These are phyloP conservation scores for Globisporangium splendens DNA, from an alignment of 352 stramenopile genomes.

Conservation along the genomic window DNA sequence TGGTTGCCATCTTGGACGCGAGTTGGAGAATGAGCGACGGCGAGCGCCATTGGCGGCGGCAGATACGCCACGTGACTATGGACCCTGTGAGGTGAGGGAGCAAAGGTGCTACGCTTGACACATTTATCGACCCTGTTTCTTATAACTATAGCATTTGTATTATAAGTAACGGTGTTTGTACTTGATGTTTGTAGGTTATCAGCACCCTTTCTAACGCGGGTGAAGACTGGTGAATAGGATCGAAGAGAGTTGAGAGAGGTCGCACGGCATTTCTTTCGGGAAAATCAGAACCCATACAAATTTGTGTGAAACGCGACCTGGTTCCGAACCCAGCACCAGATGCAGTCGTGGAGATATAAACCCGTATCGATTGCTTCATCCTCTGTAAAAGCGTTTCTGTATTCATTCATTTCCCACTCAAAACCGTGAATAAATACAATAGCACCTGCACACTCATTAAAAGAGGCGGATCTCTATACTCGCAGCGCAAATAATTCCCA, in stretches of 20 bases:
- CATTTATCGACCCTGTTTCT: neutral
- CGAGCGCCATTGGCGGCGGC: neutral
- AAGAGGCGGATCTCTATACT: neutral
- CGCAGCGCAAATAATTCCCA: neutral
- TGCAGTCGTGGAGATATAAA: neutral
- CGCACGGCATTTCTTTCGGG: neutral
- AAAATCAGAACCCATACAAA: constrained; percentile 1
- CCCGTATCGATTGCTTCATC: no score
- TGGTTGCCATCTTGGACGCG: constrained; percentile 10
- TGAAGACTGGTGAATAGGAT: neutral
- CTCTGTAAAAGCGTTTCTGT: neutral
- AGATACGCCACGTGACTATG: neutral
- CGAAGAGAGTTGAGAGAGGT: neutral
- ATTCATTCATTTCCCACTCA: neutral
- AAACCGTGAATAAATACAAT: no score
- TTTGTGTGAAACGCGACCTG: neutral
- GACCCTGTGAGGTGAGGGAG: neutral
- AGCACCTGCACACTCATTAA: neutral
- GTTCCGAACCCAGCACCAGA: neutral
- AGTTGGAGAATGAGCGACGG: neutral
- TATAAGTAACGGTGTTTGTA: no score
- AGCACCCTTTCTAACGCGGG: neutral
- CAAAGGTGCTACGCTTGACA: no score
- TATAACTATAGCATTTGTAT: neutral
- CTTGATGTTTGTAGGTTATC: no score